Evolutionary conservation across 73 alveolate species (phyloP).

Genomic region (Blepharisma stoltei): DNA sequence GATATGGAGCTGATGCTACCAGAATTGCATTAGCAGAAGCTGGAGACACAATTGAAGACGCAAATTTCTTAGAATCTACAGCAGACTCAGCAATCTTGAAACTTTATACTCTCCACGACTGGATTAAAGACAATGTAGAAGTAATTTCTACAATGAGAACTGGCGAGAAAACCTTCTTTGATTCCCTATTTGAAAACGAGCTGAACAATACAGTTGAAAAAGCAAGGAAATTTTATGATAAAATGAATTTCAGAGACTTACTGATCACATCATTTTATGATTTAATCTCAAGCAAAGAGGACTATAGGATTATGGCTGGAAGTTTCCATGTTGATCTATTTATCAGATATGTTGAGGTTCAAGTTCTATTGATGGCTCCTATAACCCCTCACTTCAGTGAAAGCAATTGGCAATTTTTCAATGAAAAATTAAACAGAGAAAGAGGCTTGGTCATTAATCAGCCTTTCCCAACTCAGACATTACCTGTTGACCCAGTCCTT

Average conservation of each 20-base stretch:
- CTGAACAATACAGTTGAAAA: constrained; percentile 66
- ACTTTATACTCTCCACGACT: constrained; percentile 79
- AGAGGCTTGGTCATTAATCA: constrained; percentile 57
- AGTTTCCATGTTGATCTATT: constrained; percentile 64
- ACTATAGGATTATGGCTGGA: constrained; percentile 83
- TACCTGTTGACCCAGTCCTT: constrained; percentile 56
- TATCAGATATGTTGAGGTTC: constrained; percentile 59
- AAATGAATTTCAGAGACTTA: constrained; percentile 93
- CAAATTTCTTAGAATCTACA: constrained; percentile 80
- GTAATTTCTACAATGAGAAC: constrained; percentile 46
- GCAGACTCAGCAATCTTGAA: constrained; percentile 84
- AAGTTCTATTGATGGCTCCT: constrained; percentile 76
- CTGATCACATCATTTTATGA: constrained; percentile 90
- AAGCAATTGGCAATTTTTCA: constrained; percentile 78
- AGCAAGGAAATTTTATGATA: constrained; percentile 72
- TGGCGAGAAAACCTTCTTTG: constrained; percentile 62
- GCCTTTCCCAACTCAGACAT: constrained; percentile 71
- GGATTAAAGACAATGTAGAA: constrained; percentile 66
- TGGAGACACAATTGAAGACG: constrained; percentile 98
- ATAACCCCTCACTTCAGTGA: constrained; percentile 97
- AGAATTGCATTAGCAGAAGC: constrained; percentile 98
- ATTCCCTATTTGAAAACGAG: constrained; percentile 84
- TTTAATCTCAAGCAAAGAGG: constrained; percentile 82
- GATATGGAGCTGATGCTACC: constrained; percentile 96
- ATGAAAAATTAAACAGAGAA: constrained; percentile 54